phyloP scores from a whole-genome alignment of 352 stramenopile genomes.

The Phytophthora capsici region DNA sequence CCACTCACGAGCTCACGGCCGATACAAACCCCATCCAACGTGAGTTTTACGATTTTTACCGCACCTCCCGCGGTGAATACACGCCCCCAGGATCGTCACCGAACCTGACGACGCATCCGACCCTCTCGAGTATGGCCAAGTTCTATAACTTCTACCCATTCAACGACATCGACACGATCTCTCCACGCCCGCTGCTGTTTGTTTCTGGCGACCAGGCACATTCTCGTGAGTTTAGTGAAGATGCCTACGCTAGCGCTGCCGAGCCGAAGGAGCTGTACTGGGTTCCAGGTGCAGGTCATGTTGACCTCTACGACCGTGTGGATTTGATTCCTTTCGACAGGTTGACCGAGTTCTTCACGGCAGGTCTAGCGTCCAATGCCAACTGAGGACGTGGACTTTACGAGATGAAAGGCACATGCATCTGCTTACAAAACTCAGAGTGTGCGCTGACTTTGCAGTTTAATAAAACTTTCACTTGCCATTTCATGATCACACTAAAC shows the following conservation, averaged over 20 bases:
- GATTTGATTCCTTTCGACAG: constrained; percentile 26
- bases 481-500: too few species aligned
- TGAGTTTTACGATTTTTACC: constrained; percentile 30
- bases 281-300: constrained; percentile 11
- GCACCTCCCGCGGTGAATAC: constrained; percentile 17
- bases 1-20: constrained; percentile 13
- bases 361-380: neutral
- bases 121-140: constrained; percentile 1
- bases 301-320: constrained; percentile 21
- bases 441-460: too few species aligned
- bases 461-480: too few species aligned
- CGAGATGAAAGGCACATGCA: too few species aligned
- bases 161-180: constrained; percentile 28
- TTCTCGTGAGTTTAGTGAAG: constrained; percentile 26
- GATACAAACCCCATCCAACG: constrained; percentile 3
- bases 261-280: constrained; percentile 26
- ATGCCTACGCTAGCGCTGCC: constrained; percentile 7
- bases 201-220: constrained; percentile 13
- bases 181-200: constrained; percentile 17
- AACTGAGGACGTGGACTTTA: too few species aligned
- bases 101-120: constrained; percentile 13
- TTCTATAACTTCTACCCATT: constrained; percentile 32
- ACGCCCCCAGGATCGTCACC: constrained; percentile 1
- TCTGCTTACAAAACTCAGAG: too few species aligned
- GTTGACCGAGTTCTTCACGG: constrained; percentile 16